Evolutionary conservation across 2,329 filamentous ascomycete genomes (phyloP).

Genomic region (Westerdykella sp.): DNA sequence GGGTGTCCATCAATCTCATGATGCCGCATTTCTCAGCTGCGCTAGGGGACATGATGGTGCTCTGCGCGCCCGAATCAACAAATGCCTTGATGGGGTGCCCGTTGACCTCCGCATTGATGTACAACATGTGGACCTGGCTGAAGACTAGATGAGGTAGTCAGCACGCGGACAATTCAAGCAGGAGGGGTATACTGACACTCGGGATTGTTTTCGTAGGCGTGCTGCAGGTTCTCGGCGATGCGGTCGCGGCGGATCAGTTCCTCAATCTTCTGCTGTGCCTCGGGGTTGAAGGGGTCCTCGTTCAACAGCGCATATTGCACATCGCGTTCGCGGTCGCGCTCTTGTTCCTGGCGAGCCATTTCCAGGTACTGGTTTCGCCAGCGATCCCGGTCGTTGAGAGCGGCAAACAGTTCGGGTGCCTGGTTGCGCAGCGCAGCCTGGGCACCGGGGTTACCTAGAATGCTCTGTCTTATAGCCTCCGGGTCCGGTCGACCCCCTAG

Average conservation of each 20-base stretch:
- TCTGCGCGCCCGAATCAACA: conserved; percentile 94
- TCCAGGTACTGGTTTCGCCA: conserved; percentile 69
- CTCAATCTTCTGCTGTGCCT: conserved; percentile 86
- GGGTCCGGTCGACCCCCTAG: conserved; percentile 43
- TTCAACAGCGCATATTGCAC: conserved; percentile 80
- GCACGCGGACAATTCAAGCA: conserved; percentile 1
- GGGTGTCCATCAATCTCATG: conserved; percentile 88
- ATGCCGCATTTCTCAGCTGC: conserved; percentile 91
- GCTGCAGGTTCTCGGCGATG: conserved; percentile 92
- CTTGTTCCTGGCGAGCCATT: conserved; percentile 63
- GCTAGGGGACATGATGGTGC: conserved; percentile 95
- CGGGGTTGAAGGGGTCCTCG: conserved; percentile 87
- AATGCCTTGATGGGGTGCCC: conserved; percentile 87
- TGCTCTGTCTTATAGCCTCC: conserved; percentile 76
- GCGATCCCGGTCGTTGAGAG: conserved; percentile 65
- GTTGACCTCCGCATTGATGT: conserved; percentile 93
- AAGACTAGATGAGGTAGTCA: conserved; percentile 59
- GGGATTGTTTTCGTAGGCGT: conserved; percentile 94
- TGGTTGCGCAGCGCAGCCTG: conserved; percentile 64
- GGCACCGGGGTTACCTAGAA: conserved; percentile 70
- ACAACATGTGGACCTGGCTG: conserved; percentile 90
- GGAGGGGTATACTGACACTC: conserved; percentile 61
- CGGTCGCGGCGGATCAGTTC: conserved; percentile 95
- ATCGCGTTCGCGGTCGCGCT: conserved; percentile 69
- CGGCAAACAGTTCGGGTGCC: conserved; percentile 70